A percentile compares a stretch with the other conserved stretches of the same genome.
These are phyloP conservation scores for Aspergillus sclerotialis DNA, from an alignment of 2,329 filamentous ascomycete species.

Conservation along the genomic window DNA sequence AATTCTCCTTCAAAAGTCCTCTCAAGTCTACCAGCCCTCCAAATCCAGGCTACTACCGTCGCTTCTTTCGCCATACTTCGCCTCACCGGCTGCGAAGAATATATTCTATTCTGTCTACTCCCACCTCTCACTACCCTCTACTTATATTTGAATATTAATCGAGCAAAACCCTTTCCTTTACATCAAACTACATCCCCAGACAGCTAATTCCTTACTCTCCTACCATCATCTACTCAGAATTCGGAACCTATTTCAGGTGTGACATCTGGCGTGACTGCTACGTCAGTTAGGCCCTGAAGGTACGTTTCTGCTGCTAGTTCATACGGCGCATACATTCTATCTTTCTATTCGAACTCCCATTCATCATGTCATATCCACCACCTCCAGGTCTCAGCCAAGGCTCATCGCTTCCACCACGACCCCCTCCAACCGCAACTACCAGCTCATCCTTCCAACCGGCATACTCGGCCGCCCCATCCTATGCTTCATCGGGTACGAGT, in stretches of 20 bases:
- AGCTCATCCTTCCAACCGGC: slow-evolving; percentile 43
- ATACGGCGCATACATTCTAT: slow-evolving; percentile 23
- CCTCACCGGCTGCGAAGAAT: too few species aligned
- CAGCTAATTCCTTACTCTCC: too few species aligned
- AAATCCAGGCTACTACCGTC: too few species aligned
- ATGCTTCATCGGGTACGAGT: slow-evolving; percentile 17
- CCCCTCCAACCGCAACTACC: slow-evolving; percentile 53
- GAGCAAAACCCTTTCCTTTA: too few species aligned
- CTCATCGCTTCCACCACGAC: slow-evolving; percentile 69
- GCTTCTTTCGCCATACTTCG: too few species aligned
- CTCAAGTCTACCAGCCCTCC: too few species aligned
- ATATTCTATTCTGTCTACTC: too few species aligned
- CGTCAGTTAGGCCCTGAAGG: slow-evolving; percentile 33
- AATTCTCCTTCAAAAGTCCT: too few species aligned
- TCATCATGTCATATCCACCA: slow-evolving; percentile 75
- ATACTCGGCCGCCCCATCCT: slow-evolving; percentile 40
- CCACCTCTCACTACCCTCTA: too few species aligned
- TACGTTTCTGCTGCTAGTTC: slow-evolving; percentile 33
- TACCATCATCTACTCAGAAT: too few species aligned
- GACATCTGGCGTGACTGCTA: slow-evolving; percentile 28
- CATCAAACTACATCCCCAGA: too few species aligned
- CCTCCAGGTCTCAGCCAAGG: slow-evolving; percentile 63
- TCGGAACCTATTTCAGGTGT: slow-evolving; percentile 22
- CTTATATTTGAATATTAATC: too few species aligned
- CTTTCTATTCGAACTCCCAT: slow-evolving; percentile 33